Evolutionary conservation across 2,329 filamentous ascomycete genomes (phyloP).

Genomic region (Fusarium temperatum): DNA sequence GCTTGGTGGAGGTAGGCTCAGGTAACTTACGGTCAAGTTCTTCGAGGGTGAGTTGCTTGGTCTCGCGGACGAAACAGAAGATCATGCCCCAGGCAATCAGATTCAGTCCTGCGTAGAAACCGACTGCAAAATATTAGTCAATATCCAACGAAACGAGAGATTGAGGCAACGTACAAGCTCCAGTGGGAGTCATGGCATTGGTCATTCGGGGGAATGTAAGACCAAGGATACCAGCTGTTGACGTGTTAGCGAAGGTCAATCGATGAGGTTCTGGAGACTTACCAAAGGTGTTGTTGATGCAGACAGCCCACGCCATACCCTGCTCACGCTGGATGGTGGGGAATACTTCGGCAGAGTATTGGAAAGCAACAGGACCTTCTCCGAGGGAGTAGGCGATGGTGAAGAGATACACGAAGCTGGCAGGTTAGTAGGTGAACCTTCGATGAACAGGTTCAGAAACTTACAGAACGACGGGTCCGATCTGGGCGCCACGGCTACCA

Average conservation of each 20-base stretch:
- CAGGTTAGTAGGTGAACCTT: rapidly evolving
- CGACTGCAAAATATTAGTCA: constrained; percentile 36
- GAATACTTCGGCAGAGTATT: constrained; percentile 52
- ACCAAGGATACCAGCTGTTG: constrained; percentile 38
- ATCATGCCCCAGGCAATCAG: constrained; percentile 56
- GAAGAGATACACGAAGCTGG: constrained; percentile 49
- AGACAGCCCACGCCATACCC: constrained; percentile 52
- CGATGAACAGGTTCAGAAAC: background rate
- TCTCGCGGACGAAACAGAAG: constrained; percentile 60
- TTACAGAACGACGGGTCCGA: constrained; percentile 44
- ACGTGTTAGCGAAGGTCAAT: background rate
- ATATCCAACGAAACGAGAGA: rapidly evolving
- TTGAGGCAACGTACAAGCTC: constrained; percentile 38
- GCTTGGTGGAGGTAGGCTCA: rapidly evolving
- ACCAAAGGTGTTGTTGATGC: constrained; percentile 48
- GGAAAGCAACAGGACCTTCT: constrained; percentile 50
- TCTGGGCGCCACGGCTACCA: constrained; percentile 28
- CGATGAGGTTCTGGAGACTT: rapidly evolving
- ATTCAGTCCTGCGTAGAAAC: constrained; percentile 59
- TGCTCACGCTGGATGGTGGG: constrained; percentile 51
- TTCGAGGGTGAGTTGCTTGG: constrained; percentile 60
- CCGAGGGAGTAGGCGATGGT: constrained; percentile 49
- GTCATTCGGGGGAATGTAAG: constrained; percentile 48
- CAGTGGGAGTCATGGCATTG: constrained; percentile 45
- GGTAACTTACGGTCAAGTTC: constrained; percentile 52